Evolutionary conservation across 2,329 filamentous ascomycete genomes (phyloP).

Genomic region (Hymenoscyphus fructigenus): DNA sequence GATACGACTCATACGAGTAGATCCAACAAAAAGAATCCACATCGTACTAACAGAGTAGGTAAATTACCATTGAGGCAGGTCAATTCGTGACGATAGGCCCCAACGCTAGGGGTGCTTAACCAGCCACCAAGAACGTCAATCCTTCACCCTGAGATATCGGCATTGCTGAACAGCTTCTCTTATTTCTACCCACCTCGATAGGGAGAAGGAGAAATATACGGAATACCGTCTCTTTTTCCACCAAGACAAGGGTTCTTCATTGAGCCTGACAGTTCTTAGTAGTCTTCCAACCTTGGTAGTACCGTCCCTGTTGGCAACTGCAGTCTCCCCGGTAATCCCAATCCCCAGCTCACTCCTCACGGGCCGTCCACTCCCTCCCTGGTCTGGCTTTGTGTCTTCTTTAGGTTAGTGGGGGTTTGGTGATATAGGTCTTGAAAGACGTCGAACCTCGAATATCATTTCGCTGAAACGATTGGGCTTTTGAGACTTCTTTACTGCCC

Average conservation of each 20-base stretch:
- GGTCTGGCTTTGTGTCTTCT: neutral
- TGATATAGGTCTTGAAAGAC: conserved; percentile 6
- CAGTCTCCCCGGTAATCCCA: neutral
- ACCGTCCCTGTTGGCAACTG: neutral
- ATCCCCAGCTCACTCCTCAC: neutral
- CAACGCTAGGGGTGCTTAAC: neutral
- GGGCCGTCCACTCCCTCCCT: neutral
- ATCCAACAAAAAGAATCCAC: neutral
- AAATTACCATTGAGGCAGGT: conserved; percentile 7
- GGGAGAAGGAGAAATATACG: neutral
- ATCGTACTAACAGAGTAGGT: conserved; percentile 3
- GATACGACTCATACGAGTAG: conserved; percentile 3
- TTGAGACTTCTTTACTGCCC: neutral
- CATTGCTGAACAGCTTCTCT: neutral
- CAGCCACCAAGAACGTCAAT: neutral
- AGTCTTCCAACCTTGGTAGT: no score
- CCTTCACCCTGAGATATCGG: neutral
- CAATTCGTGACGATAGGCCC: neutral
- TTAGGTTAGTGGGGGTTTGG: neutral
- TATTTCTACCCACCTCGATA: neutral
- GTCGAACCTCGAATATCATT: conserved; percentile 3
- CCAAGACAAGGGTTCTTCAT: neutral
- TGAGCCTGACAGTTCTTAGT: neutral
- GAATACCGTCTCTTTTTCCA: neutral
- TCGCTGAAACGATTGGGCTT: neutral